Conservation (phyloP, 2,329 filamentous ascomycete species). For the Ceratocystis diversiconidia region DNA sequence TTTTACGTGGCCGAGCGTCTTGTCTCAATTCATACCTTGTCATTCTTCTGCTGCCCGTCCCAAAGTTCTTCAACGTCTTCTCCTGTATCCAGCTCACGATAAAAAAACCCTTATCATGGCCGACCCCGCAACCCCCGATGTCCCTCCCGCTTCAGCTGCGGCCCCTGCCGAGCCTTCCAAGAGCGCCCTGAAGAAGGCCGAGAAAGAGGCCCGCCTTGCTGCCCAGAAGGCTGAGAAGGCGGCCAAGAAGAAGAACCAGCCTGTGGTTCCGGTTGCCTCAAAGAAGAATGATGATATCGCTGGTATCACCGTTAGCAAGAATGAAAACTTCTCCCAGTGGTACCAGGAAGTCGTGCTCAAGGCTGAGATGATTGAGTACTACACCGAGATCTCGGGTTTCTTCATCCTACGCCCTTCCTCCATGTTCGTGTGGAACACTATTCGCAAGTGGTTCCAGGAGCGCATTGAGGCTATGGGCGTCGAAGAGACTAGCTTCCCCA, state of each 20-base stretch:
- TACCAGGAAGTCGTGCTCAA: slow-evolving; percentile 97
- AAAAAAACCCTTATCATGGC: slow-evolving; percentile 16
- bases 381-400: slow-evolving; percentile 84
- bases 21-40: neutral
- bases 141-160: slow-evolving; percentile 23
- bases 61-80: neutral
- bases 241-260: slow-evolving; percentile 37
- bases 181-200: slow-evolving; percentile 51
- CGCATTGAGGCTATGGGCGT: slow-evolving; percentile 85
- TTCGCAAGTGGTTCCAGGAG: slow-evolving; percentile 52
- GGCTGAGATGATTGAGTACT: slow-evolving; percentile 96
- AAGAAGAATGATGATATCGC: slow-evolving; percentile 58
- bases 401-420: slow-evolving; percentile 70
- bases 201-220: slow-evolving; percentile 47
- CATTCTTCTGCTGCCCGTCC: neutral
- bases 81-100: slow-evolving; percentile 2
- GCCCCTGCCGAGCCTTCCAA: slow-evolving; percentile 35
- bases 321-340: slow-evolving; percentile 82
- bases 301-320: slow-evolving; percentile 75
- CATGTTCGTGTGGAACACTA: slow-evolving; percentile 54
- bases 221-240: slow-evolving; percentile 49
- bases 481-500: slow-evolving; percentile 89
- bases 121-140: slow-evolving; percentile 17
- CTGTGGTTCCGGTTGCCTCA: slow-evolving; percentile 43
- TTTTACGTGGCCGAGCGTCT: neutral